Evolutionary conservation across 1,284 basidiomycete species (phyloP).

Genomic region (Lentinula novae-zelandiae): DNA sequence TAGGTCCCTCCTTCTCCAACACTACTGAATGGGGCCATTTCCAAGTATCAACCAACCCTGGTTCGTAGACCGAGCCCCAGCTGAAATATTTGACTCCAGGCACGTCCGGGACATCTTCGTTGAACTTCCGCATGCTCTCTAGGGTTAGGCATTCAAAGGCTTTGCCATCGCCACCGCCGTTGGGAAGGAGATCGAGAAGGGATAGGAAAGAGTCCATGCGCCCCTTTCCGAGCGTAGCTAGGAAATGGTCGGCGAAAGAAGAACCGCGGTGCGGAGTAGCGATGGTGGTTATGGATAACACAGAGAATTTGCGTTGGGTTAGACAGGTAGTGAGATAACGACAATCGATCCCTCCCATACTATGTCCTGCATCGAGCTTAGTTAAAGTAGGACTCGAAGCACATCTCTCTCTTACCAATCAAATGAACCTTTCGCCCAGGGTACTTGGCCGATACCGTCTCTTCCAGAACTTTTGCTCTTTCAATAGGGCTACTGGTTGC

Average conservation of each 20-base stretch:
- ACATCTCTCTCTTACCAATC: constrained; percentile 49
- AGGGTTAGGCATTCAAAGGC: constrained; percentile 87
- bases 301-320: constrained; percentile 58
- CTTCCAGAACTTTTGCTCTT: constrained; percentile 83
- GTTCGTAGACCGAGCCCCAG: constrained; percentile 89
- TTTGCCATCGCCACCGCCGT: constrained; percentile 86
- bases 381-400: not conserved
- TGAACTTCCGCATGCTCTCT: constrained; percentile 87
- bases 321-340: constrained; percentile 81
- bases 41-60: constrained; percentile 87
- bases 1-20: constrained; percentile 85
- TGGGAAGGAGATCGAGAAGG: constrained; percentile 76
- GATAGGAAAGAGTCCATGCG: constrained; percentile 62
- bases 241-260: constrained; percentile 90
- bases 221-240: constrained; percentile 71
- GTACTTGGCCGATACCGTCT: constrained; percentile 75
- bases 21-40: constrained; percentile 86
- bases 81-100: constrained; percentile 83
- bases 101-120: constrained; percentile 78
- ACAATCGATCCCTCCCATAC: constrained; percentile 94
- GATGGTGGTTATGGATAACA: constrained; percentile 89
- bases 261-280: constrained; percentile 91
- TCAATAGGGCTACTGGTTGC: constrained; percentile 86
- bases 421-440: constrained; percentile 84
- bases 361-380: constrained; percentile 54